Evolutionary conservation across 75 land plant genomes (phyloP), one percentile per base, ranked within the genome.

Genomic region (Cryptomeria japonica): DNA sequence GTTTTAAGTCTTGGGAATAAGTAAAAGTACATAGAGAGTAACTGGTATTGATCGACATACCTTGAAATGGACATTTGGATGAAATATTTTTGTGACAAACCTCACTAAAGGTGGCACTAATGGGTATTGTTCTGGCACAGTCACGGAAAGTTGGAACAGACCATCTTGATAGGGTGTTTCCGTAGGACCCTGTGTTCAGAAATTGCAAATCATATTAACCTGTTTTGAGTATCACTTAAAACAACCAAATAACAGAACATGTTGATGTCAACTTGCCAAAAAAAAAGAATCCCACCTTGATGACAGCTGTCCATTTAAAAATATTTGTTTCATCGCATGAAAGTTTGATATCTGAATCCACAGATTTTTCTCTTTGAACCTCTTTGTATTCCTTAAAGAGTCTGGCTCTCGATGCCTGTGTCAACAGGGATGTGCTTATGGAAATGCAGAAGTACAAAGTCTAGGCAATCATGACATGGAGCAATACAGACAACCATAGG

Each of bases 41-140:
- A 86, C n/a, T 86, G 15, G 39, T 44, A 22, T 25, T 85, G 36
- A 37, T 5, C 49, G 25, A 64, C 34, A 36, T 80, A 98, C 99
- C 99, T 98, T 98, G 92, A 98, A 98, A 93, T 98, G 99, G 84
- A 98, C 99, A 90, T 98, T 98, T 58, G 99, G 99, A 93, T 98
- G 99, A 77, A 98, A 98, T 73, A 98, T 97, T 88, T 98, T 98
- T 84, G 99, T 98, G 78, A 96, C 88, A 85, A 98, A 98, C 37
- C 99, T 92, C 51, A 97, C 99, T 96, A 95, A 97, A 49, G 99
- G 99, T 86, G 99, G 99, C 58, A 96, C 93, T 87, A 98, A 84
- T 87, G 99, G 99, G 87, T 98, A 98, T 85, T 98, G 99, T 89
- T 98, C 99, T 18, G 99, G 99, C 7, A 98, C 96, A 89, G 93